Base-by-base conservation (phyloP, 345 rosid species). In the Pistacia atlantica region DNA sequence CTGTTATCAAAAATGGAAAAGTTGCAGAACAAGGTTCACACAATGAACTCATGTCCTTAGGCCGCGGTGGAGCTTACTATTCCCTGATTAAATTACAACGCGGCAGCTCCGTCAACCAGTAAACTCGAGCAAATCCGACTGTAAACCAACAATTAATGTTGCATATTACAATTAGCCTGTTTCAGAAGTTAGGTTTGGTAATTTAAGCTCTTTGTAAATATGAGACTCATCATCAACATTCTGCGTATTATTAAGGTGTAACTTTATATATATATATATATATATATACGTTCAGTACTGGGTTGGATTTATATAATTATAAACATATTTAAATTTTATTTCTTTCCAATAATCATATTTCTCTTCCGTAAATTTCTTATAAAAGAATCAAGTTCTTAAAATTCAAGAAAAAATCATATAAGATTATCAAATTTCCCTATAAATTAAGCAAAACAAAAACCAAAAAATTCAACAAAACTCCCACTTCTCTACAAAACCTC, bases 1-100 rank as follows among this genome's bases (percentile, higher is more conserved):
- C 89, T 11, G 88, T 89, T 57, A 83, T 89, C 74, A 83, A 87
- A 79, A 80, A 84, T 12, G 91, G 92, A 4, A 82, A 80, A 72
- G 86, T 89, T 14, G 87, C 59, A 1, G 92, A 90, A 78, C 85
- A 82, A 81, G 95, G 91, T 1, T 78, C 88, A 11, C 93, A 88
- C 74, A 79, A 81, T 31, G 88, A 90, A 75, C 84, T 90, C 22
- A 31, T 86, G 55, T 81, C 90, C 14, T 31, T 83, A 8, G 89
- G 90, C 3, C 80, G 22, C 4, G 63, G 59, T 0, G 91, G 93
- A 45, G 82, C 84, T 13, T 90, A 85, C 69, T 60, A 84, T 68
- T 85, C 89, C 28, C 80, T 90, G 14, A 75, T 83, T 42, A 81
- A 82, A 75, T 76, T 72, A 25, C 88, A 85, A 77, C 73, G 73